These are phyloP conservation scores for Nigrospora osmanthi DNA, from an alignment of 2,329 filamentous ascomycete species.

Conservation along the genomic window DNA sequence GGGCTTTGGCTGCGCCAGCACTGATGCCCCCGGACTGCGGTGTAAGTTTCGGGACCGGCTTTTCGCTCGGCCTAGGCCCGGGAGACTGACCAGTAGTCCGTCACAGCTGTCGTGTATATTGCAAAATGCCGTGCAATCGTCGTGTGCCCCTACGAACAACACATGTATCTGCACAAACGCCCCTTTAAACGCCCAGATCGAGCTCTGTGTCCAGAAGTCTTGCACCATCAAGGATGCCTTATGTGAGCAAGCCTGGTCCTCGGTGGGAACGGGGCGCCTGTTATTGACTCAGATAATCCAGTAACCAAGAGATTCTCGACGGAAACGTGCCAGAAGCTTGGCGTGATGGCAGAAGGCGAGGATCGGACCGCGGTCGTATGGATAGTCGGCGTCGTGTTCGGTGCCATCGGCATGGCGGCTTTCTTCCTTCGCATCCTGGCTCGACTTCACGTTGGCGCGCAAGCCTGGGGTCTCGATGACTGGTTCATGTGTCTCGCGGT, in stretches of 20 bases:
- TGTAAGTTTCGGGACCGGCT: no score
- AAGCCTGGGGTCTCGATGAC: constrained; percentile 21
- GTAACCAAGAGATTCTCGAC: constrained; percentile 18
- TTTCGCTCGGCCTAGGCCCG: no score
- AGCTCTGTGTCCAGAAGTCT: constrained; percentile 13
- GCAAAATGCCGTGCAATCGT: no score
- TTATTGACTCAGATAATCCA: background rate
- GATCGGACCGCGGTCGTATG: constrained; percentile 17
- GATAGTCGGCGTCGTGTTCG: constrained; percentile 17
- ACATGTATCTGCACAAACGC: constrained; percentile 1
- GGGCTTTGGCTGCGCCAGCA: no score
- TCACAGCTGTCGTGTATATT: no score
- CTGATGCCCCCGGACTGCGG: no score
- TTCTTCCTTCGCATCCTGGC: constrained; percentile 20
- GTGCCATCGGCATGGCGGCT: constrained; percentile 17
- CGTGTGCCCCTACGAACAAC: background rate
- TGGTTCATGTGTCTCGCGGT: constrained; percentile 18
- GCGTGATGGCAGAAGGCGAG: constrained; percentile 4
- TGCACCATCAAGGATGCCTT: constrained; percentile 18
- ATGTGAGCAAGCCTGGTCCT: constrained; percentile 5
- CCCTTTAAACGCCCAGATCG: constrained; percentile 8
- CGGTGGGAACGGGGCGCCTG: background rate
- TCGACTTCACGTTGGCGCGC: constrained; percentile 14
- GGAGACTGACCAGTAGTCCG: no score
- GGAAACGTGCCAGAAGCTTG: constrained; percentile 2